Evolutionary conservation across 2,329 filamentous ascomycete species (phyloP).

Genomic region (Penicillium vulpinum): DNA sequence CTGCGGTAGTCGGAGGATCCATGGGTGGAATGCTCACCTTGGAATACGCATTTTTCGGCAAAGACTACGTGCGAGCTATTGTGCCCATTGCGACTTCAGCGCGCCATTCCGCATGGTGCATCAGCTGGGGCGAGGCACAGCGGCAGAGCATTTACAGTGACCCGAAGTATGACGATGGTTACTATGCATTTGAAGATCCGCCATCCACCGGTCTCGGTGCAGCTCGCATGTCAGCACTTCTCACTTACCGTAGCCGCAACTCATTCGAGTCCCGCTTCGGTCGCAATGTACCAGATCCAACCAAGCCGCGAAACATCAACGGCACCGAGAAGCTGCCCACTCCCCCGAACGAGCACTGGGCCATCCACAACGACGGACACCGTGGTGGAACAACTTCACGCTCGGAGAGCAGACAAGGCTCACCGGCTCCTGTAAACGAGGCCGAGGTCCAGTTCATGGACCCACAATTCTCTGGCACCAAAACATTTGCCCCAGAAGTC

Average conservation of each 20-base stretch:
- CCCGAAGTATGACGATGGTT: conserved; percentile 96
- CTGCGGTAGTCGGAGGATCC: conserved; percentile 57
- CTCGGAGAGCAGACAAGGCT: conserved; percentile 38
- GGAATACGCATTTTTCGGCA: conserved; percentile 71
- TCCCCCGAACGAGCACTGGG: conserved; percentile 70
- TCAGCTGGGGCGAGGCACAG: conserved; percentile 60
- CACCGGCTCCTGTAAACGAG: conserved; percentile 21
- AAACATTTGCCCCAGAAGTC: conserved; percentile 49
- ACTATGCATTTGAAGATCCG: conserved; percentile 84
- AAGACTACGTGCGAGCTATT: conserved; percentile 55
- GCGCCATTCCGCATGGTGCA: conserved; percentile 59
- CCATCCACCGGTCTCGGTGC: conserved; percentile 85
- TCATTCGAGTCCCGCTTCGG: conserved; percentile 96
- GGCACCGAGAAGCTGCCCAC: conserved; percentile 60
- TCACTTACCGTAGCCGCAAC: conserved; percentile 95
- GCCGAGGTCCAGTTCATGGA: conserved; percentile 52
- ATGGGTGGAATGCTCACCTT: conserved; percentile 61
- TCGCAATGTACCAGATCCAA: conserved; percentile 84
- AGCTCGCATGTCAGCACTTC: conserved; percentile 91
- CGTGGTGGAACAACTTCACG: conserved; percentile 60
- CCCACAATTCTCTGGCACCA: conserved; percentile 71
- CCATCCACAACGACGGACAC: conserved; percentile 82
- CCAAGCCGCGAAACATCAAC: conserved; percentile 79
- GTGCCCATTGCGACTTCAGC: conserved; percentile 59
- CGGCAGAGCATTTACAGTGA: conserved; percentile 83